Evolutionary conservation across 441 rosid species (phyloP).

Genomic region (Corymbia calophylla): DNA sequence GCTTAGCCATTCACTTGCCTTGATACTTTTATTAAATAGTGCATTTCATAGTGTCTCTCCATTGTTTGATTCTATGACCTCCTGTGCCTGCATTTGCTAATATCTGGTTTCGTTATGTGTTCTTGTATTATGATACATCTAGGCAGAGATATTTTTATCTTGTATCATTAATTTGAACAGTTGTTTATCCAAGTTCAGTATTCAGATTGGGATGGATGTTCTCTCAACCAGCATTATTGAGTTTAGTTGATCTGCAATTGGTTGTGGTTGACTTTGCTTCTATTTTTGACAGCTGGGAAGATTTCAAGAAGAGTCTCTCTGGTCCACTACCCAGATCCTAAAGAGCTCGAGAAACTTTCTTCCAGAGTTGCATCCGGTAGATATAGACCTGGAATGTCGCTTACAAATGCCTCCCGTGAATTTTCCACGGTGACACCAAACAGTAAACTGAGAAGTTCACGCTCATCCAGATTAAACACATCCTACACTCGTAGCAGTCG

Average conservation of each 20-base stretch:
- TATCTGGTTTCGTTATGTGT: background rate
- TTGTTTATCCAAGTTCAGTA: background rate
- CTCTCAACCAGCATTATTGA: background rate
- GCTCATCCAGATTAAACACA: constrained; percentile 13
- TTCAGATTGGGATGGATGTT: background rate
- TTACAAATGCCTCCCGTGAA: constrained; percentile 22
- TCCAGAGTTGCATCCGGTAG: background rate
- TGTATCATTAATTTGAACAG: background rate
- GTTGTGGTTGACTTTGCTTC: background rate
- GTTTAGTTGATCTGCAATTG: background rate
- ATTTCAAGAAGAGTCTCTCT: constrained; percentile 51
- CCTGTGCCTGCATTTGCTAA: background rate
- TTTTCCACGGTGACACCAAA: constrained; percentile 20
- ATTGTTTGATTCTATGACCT: background rate
- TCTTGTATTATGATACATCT: background rate
- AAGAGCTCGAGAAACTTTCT: constrained; percentile 33
- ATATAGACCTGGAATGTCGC: constrained; percentile 14
- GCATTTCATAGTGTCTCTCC: background rate
- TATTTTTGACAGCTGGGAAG: constrained; percentile 42
- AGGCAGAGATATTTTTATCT: background rate
- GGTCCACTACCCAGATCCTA: constrained; percentile 53
- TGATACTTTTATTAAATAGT: background rate
- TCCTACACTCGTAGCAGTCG: constrained; percentile 41
- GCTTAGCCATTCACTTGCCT: background rate
- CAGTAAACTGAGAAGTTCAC: constrained; percentile 21